Base-by-base conservation (phyloP, 108 stramenopile species). In the Nitzschia sp. region DNA sequence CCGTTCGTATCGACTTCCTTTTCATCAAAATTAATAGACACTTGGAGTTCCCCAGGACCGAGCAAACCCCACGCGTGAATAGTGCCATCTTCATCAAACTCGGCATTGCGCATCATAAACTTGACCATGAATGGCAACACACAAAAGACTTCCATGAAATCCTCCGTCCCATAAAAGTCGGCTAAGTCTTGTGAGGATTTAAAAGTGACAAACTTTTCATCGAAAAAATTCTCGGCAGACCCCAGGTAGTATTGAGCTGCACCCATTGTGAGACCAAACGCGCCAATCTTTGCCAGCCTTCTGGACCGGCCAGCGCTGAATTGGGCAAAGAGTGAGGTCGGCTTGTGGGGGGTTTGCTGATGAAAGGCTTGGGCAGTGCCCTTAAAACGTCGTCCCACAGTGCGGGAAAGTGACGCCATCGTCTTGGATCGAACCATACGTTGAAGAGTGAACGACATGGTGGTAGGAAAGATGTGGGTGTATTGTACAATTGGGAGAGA, bases 111-210 rank as follows among this genome's bases (percentile, higher is more conserved):
- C 81, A 82, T 82, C 81, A 82, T 82, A 51, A 82, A 36, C 9
- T 66, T 28, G 0, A 58, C 81, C 59, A 82, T 67, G 55, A 82
- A 75, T 17, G 81, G 81, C 28, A 82, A 68, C 17, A 82, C 71
- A 49, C 81, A 82, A 35, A 78, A 82, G 4, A 82, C 9, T 70
- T 82, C 81, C 81, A 82, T 82, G 38, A 82, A 78, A 26, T 82
- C 77, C 56, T 82, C 81, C 3, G 73, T 67, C 4, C 81, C 81
- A 38, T 78, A 82, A 58, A 82, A 82, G 24, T 59, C 61, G 15
- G 77, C 77, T 13, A 83, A 47, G 49, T 76, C 82, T 32, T 83
- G 70, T 0, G 78, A 66, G 21, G 66, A 64, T 31, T 69, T 68
- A 64, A 19, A 24, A 9, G 73, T 71, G 21, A 59, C 48, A 48